Conservation (phyloP, 2,329 filamentous ascomycete genomes). For the Malbranchea zuffiana region DNA sequence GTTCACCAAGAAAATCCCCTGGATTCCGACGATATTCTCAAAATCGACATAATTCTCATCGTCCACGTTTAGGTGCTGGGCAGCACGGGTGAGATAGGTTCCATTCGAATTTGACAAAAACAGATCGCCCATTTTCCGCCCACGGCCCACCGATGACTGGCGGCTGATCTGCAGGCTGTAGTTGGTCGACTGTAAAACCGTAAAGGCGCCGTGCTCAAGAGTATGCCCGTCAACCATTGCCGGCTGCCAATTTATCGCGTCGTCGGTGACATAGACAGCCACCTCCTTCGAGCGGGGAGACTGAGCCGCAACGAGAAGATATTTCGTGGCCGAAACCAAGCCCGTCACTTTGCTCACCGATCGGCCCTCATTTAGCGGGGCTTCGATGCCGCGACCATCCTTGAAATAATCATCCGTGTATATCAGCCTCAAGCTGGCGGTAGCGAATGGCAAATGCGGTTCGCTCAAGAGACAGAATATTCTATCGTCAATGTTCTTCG, state of each 20-base stretch:
- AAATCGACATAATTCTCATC: slow-evolving; percentile 72
- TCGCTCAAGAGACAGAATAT: slow-evolving; percentile 63
- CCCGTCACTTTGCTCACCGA: slow-evolving; percentile 71
- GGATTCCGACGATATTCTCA: slow-evolving; percentile 82
- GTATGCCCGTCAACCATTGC: slow-evolving; percentile 82
- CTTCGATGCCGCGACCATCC: slow-evolving; percentile 50
- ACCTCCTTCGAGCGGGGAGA: slow-evolving; percentile 76
- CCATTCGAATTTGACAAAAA: slow-evolving; percentile 97
- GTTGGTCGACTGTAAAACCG: slow-evolving; percentile 87
- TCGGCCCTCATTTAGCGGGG: slow-evolving; percentile 60
- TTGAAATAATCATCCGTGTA: slow-evolving; percentile 77
- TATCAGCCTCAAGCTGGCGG: slow-evolving; percentile 66
- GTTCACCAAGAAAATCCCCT: slow-evolving; percentile 87
- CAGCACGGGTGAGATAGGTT: slow-evolving; percentile 85
- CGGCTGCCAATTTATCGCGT: slow-evolving; percentile 77
- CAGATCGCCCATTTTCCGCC: slow-evolving; percentile 64
- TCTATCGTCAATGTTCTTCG: slow-evolving; percentile 55
- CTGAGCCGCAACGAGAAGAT: slow-evolving; percentile 70
- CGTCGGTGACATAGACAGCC: slow-evolving; percentile 78
- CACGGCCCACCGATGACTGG: slow-evolving; percentile 48
- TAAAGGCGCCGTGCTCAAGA: slow-evolving; percentile 76
- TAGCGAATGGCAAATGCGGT: slow-evolving; percentile 56
- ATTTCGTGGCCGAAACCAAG: slow-evolving; percentile 74
- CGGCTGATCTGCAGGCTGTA: slow-evolving; percentile 98
- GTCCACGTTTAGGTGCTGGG: slow-evolving; percentile 86